These are phyloP conservation scores for Geranomyces michiganensis DNA, from an alignment of 192 early-diverging fungal species.

Conservation along the genomic window DNA sequence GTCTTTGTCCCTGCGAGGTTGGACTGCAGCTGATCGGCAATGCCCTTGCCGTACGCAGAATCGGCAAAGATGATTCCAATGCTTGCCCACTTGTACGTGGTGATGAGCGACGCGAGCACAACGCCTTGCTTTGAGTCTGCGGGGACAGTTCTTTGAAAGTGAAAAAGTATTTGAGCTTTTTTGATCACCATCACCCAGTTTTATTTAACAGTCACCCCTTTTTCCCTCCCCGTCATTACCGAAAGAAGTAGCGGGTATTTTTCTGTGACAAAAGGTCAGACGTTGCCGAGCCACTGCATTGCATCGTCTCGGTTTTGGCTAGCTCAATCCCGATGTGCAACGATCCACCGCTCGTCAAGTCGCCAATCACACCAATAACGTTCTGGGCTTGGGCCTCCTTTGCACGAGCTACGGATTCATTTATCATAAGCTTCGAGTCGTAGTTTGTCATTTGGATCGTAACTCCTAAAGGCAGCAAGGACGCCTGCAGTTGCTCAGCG, in stretches of 20 bases:
- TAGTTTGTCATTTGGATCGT: neutral
- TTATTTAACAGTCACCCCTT: no score
- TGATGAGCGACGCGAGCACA: conserved; percentile 10
- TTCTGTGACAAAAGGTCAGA: neutral
- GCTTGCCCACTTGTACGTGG: neutral
- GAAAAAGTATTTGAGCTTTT: neutral
- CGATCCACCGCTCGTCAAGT: neutral
- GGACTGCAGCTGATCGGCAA: neutral
- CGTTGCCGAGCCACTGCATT: conserved; percentile 10
- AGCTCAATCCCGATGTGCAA: neutral
- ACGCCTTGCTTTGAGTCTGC: conserved; percentile 7
- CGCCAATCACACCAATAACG: neutral
- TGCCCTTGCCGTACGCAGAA: conserved; percentile 17
- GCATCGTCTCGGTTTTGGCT: neutral
- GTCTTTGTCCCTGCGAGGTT: neutral
- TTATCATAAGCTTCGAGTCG: neutral
- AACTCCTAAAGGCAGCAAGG: no score
- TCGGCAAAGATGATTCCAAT: conserved; percentile 12
- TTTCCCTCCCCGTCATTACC: neutral
- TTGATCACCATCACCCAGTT: no score
- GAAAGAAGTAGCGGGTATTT: conserved; percentile 6
- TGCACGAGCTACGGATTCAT: neutral
- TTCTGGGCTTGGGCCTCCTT: neutral
- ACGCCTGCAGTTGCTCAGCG: no score
- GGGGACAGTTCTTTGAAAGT: neutral